phyloP scores from a whole-genome alignment of 345 rosid genomes.

The Rhodamnia rubescens region DNA sequence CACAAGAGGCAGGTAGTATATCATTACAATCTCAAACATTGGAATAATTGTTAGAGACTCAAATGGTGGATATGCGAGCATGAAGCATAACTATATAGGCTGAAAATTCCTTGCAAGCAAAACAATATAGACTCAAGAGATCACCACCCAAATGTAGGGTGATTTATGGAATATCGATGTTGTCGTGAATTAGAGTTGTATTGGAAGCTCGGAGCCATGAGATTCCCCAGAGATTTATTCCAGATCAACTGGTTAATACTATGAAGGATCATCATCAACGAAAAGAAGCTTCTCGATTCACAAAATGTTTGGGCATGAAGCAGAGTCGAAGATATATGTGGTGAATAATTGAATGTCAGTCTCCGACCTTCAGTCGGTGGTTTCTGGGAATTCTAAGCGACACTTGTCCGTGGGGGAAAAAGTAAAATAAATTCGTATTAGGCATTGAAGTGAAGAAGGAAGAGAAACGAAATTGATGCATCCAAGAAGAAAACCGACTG shows the following conservation, averaged over 20 bases:
- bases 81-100: too few species aligned
- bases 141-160: background rate
- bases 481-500: too few species aligned
- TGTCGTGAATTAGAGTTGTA: background rate
- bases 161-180: background rate
- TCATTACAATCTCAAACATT: background rate
- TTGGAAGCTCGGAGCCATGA: background rate
- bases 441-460: background rate
- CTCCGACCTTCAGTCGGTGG: background rate
- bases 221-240: background rate
- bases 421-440: background rate
- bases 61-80: too few species aligned
- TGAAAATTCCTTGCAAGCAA: too few species aligned
- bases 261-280: background rate
- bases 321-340: too few species aligned
- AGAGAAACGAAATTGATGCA: too few species aligned
- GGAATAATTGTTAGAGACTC: too few species aligned
- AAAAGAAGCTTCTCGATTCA: background rate
- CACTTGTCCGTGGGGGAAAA: accelerated
- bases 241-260: background rate
- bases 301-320: background rate
- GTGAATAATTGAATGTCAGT: too few species aligned
- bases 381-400: background rate
- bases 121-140: too few species aligned
- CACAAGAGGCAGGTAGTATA: background rate